These are phyloP conservation scores for Trichoderma polysporum DNA, from an alignment of 2,329 filamentous ascomycete species.

Conservation along the genomic window DNA sequence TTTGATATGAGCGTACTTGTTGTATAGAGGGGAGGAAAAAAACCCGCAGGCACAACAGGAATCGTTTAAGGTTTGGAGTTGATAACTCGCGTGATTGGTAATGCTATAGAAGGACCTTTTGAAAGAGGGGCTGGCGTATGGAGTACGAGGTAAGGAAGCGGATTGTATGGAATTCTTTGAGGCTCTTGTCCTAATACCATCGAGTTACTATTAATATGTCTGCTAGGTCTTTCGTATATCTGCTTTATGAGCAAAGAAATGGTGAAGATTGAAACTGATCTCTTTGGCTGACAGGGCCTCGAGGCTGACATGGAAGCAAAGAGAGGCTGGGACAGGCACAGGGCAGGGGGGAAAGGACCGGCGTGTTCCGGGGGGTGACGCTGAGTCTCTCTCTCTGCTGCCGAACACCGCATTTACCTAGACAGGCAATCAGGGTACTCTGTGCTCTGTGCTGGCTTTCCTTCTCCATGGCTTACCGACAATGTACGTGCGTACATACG, in stretches of 20 bases:
- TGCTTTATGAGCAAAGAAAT: background rate
- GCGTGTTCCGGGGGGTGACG: background rate
- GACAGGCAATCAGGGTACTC: background rate
- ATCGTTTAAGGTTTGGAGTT: background rate
- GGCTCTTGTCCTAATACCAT: background rate
- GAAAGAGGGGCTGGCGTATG: background rate
- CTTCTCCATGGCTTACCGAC: background rate
- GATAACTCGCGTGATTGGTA: constrained; percentile 5
- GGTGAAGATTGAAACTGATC: background rate
- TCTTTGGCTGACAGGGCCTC: background rate
- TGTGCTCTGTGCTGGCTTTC: background rate
- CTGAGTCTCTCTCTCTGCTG: background rate
- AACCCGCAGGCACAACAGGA: constrained; percentile 4
- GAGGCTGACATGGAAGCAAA: background rate
- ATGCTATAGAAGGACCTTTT: background rate
- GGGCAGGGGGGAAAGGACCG: background rate
- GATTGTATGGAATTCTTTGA: background rate
- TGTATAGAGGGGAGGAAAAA: background rate
- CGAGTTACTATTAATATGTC: background rate
- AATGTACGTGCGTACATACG: background rate
- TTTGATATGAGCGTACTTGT: constrained; percentile 3
- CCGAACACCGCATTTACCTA: background rate
- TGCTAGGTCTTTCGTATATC: background rate
- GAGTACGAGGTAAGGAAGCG: background rate
- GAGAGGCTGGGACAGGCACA: background rate